These are phyloP conservation scores for Hymenotorrendiella dingleyae DNA, from an alignment of 2,329 filamentous ascomycete genomes.

Conservation along the genomic window DNA sequence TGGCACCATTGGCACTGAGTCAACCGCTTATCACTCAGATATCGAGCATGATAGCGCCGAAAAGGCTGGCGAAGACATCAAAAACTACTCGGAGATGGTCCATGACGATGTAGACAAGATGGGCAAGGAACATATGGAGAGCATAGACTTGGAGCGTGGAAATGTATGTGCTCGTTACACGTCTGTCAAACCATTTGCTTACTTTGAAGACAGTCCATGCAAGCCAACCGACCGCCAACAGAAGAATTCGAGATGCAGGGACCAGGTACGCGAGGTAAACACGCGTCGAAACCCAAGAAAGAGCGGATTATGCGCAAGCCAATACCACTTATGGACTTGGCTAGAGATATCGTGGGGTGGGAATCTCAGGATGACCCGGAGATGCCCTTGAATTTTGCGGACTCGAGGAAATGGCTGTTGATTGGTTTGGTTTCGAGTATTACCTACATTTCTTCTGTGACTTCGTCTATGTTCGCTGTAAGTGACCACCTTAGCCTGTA, in stretches of 20 bases:
- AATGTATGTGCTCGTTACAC: slow-evolving; percentile 13
- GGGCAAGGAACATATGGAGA: slow-evolving; percentile 21
- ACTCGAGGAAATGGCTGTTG: slow-evolving; percentile 27
- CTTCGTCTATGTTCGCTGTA: slow-evolving; percentile 39
- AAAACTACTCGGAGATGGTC: slow-evolving; percentile 20
- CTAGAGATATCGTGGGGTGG: slow-evolving; percentile 52
- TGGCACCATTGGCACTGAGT: slow-evolving; percentile 15
- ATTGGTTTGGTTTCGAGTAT: slow-evolving; percentile 30
- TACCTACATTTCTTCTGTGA: slow-evolving; percentile 28
- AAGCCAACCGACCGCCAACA: slow-evolving; percentile 13
- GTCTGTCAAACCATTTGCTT: slow-evolving; percentile 4
- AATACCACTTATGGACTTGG: slow-evolving; percentile 45
- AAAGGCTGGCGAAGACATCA: slow-evolving; percentile 10
- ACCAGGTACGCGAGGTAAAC: slow-evolving; percentile 19
- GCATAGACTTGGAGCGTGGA: slow-evolving; percentile 24
- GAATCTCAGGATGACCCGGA: slow-evolving; percentile 50
- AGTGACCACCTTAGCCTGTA: background rate
- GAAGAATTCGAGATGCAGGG: slow-evolving; percentile 10
- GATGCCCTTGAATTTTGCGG: slow-evolving; percentile 49
- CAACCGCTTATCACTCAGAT: slow-evolving; percentile 16
- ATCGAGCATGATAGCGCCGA: slow-evolving; percentile 10
- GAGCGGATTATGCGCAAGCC: slow-evolving; percentile 14
- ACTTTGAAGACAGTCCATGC: slow-evolving; percentile 15
- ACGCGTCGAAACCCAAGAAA: slow-evolving; percentile 22
- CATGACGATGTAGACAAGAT: slow-evolving; percentile 27